Base-by-base conservation (phyloP, 805 yeast species). In the Pichia sporocuriosa region DNA sequence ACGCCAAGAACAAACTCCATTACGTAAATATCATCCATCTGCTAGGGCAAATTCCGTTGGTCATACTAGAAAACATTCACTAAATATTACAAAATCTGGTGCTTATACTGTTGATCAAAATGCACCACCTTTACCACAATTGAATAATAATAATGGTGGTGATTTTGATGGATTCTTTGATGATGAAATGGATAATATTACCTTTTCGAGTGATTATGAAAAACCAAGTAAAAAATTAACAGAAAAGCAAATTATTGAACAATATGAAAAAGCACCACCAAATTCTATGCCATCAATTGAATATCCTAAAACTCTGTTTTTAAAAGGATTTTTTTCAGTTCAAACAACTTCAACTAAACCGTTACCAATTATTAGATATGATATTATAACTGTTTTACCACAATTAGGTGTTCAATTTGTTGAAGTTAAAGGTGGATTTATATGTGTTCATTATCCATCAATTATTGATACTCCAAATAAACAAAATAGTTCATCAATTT, bases 271-370 rank as follows among this genome's bases (percentile, higher is more conserved):
- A 46, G 88, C 94, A 12, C 75, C 79, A 43, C 77, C 81, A 2
- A 86, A 85, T 42, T 65, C 83, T 13, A 88, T 89, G 96, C 95
- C 94, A 22, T 87, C 96, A 0, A 87, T 90, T 59, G 96, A 89
- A 56, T 86, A 79, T 57, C 95, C 96, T 46, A 83, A 83, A 64
- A 89, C 95, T 2, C 72, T 89, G 50, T 88, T 87, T 67, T 71
- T 89, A 59, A 86, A 88, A 58, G 97, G 97, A 1, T 89, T 90
- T 57, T 89, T 89, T 64, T 81, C 90, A 45, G 97, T 89, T 37
- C 96, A 89, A 64, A 85, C 95, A 1, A 89, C 97, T 0, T 87
- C 96, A 2, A 85, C 96, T 4, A 87, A 87, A 54, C 93, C 96
- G 16, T 69, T 90, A 42, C 89, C 95, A 11, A 84, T 85, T 48